phyloP scores from a whole-genome alignment of 768 basidiomycete genomes.

The Pisolithus orientalis region DNA sequence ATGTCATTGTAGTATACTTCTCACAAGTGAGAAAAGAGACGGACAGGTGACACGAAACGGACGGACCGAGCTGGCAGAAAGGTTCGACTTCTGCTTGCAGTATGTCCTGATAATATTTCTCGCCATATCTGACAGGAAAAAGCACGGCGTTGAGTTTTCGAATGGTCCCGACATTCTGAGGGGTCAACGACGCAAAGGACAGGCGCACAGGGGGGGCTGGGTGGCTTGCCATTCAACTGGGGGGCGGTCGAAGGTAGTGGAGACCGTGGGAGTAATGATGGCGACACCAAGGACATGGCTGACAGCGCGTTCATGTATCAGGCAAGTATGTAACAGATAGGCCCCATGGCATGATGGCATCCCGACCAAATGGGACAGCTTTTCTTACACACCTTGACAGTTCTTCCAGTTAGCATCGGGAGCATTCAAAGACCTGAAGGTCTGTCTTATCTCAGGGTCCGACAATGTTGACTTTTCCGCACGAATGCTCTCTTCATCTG shows the following conservation, averaged over 20 bases:
- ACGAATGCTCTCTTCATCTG: no score
- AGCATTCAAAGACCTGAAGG: no score
- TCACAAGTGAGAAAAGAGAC: slow-evolving; percentile 17
- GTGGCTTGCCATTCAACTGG: slow-evolving; percentile 15
- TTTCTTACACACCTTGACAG: no score
- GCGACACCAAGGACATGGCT: slow-evolving; percentile 1
- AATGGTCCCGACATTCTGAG: slow-evolving; percentile 77
- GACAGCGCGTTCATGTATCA: neutral
- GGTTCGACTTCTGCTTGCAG: slow-evolving; percentile 71
- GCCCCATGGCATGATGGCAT: no score
- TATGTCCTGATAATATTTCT: slow-evolving; percentile 82
- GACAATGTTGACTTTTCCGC: no score
- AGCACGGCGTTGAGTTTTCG: slow-evolving; percentile 64
- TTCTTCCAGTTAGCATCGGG: no score
- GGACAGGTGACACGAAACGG: slow-evolving; percentile 6
- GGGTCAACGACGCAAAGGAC: slow-evolving; percentile 67
- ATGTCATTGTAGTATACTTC: slow-evolving; percentile 92
- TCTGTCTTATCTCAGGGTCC: no score
- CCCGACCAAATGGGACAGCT: no score
- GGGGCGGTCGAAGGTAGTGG: no score
- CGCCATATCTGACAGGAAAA: slow-evolving; percentile 85
- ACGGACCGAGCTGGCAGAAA: slow-evolving; percentile 83
- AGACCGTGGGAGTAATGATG: slow-evolving; percentile 22
- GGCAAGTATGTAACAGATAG: no score
- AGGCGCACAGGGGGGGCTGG: slow-evolving; percentile 34